Percentiles rank a stretch among this genome's conserved stretches.
Evolutionary conservation across 2,329 filamentous ascomycete species (phyloP).

Genomic region (Xylaria sp.): DNA sequence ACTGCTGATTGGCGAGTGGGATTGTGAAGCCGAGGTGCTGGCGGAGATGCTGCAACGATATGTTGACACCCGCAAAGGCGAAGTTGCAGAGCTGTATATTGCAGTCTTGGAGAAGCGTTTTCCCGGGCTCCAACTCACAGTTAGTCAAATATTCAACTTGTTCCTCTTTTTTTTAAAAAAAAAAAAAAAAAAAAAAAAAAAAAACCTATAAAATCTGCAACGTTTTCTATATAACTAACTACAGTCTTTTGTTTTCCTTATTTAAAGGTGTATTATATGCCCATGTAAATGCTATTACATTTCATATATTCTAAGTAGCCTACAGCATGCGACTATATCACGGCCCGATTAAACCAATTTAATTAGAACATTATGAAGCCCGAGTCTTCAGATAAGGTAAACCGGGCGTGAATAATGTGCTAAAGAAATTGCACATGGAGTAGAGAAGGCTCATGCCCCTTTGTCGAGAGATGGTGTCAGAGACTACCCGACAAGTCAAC

Average conservation of each 20-base stretch:
- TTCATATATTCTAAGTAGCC: slow-evolving; percentile 44
- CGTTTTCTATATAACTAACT: no score
- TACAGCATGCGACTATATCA: slow-evolving; percentile 45
- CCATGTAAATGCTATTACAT: slow-evolving; percentile 41
- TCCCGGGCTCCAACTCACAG: slow-evolving; percentile 58
- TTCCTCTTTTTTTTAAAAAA: no score
- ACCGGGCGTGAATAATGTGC: slow-evolving; percentile 37
- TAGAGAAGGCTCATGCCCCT: slow-evolving; percentile 44
- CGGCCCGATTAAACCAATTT: slow-evolving; percentile 43
- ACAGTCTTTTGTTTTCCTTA: no score
- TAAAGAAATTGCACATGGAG: slow-evolving; percentile 43
- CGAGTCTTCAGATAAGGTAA: slow-evolving; percentile 36
- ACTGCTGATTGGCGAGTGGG: slow-evolving; percentile 61
- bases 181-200: no score
- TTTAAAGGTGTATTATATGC: slow-evolving; percentile 31
- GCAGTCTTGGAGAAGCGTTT: slow-evolving; percentile 56
- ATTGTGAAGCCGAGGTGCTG: slow-evolving; percentile 63
- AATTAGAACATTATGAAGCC: slow-evolving; percentile 45
- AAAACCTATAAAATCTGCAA: no score
- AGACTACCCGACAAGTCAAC: slow-evolving; percentile 32
- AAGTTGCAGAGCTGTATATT: slow-evolving; percentile 64
- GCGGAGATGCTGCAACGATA: slow-evolving; percentile 56
- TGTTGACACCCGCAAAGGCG: slow-evolving; percentile 63
- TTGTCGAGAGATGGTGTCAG: slow-evolving; percentile 45
- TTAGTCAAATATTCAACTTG: slow-evolving; percentile 62